Conservation (phyloP, 768 basidiomycete species). For the Hericium coralloides region DNA sequence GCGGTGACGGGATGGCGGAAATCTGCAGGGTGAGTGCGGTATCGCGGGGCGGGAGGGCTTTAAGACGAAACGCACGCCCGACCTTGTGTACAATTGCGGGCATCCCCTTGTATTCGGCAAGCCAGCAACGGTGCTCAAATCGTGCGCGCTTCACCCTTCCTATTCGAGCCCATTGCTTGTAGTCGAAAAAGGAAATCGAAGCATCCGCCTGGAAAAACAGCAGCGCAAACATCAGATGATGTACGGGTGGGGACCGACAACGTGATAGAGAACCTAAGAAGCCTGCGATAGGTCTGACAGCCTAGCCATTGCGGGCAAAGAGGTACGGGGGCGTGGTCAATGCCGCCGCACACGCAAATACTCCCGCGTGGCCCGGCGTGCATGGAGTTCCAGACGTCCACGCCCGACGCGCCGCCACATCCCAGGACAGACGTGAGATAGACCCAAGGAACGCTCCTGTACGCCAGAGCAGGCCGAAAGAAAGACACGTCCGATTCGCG, state of each 20-base stretch:
- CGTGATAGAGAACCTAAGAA: neutral
- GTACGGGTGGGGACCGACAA: neutral
- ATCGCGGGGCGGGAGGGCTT: neutral
- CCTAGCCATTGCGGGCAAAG: neutral
- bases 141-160: slow-evolving; percentile 6
- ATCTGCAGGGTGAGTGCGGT: neutral
- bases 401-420: too few relatives aligned
- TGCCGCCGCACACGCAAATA: neutral
- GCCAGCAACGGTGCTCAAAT: neutral
- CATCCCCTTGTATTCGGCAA: slow-evolving; percentile 10
- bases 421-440: too few relatives aligned
- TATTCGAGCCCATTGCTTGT: slow-evolving; percentile 7
- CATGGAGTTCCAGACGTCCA: neutral
- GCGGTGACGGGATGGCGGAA: neutral
- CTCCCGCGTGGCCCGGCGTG: neutral
- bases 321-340: neutral
- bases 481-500: neutral
- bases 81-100: slow-evolving; percentile 5
- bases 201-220: neutral
- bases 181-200: slow-evolving; percentile 4
- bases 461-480: neutral
- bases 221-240: neutral
- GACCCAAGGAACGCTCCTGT: too few relatives aligned
- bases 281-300: neutral
- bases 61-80: neutral